A percentile compares a stretch with the other conserved stretches of the same genome.
phyloP scores from a whole-genome alignment of 2,329 filamentous ascomycete species.

The Talaromyces amestolkiae region DNA sequence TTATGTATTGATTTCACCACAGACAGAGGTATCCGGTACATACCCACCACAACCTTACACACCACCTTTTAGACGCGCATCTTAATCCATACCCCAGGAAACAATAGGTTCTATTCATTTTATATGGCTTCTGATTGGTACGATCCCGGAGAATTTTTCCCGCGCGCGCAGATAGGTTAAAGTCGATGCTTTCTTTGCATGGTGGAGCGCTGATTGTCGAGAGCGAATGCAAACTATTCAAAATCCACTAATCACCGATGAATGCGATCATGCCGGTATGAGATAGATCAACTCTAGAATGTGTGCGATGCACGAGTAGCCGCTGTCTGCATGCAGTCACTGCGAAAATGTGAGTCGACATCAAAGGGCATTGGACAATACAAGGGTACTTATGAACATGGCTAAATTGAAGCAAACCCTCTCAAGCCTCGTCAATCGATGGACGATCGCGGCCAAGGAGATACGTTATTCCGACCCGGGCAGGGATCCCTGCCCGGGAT shows the following conservation, averaged over 20 bases:
- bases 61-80: not conserved
- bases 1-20: not conserved
- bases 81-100: not conserved
- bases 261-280: not conserved
- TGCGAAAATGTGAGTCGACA: not conserved
- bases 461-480: not conserved
- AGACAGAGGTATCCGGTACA: not conserved
- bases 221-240: not conserved
- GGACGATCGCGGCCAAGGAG: not conserved
- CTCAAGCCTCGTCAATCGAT: too few relatives aligned
- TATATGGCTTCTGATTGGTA: not conserved
- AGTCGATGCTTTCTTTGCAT: not conserved
- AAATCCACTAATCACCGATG: not conserved
- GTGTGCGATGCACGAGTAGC: not conserved
- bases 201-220: not conserved
- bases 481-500: too few relatives aligned
- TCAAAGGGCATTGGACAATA: not conserved
- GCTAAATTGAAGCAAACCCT: not conserved
- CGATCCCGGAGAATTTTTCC: not conserved
- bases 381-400: not conserved
- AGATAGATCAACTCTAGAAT: not conserved
- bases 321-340: not conserved
- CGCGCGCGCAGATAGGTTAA: not conserved
- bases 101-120: not conserved
- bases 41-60: conserved; percentile 1